Conservation (phyloP, 306 rosid genomes). For the Cercis canadensis region DNA sequence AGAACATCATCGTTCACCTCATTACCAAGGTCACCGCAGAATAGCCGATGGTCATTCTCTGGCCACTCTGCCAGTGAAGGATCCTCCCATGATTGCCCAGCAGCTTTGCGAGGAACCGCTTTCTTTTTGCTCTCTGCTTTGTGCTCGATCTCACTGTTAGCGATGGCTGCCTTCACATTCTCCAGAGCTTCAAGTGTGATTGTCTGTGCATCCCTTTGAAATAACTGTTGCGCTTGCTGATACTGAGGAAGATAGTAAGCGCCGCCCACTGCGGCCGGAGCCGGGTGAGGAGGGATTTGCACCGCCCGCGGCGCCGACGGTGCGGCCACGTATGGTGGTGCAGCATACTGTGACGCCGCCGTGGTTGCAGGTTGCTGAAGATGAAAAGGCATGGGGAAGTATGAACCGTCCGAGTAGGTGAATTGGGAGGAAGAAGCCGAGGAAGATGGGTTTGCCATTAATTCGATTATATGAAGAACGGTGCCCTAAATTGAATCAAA, state of each 20-base stretch:
- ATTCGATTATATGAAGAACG: not conserved
- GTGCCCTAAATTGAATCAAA: not conserved
- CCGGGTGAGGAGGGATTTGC: slow-evolving; percentile 40
- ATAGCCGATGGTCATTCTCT: slow-evolving; percentile 77
- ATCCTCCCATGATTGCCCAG: slow-evolving; percentile 88
- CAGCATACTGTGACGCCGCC: slow-evolving; percentile 47
- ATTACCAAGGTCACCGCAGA: slow-evolving; percentile 89
- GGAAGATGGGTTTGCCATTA: not conserved
- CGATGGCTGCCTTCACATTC: slow-evolving; percentile 87
- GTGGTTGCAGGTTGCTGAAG: slow-evolving; percentile 71
- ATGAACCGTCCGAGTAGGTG: slow-evolving; percentile 64
- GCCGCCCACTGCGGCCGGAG: slow-evolving; percentile 46
- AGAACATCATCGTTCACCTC: slow-evolving; percentile 92
- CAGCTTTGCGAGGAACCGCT: slow-evolving; percentile 80
- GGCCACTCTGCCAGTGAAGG: slow-evolving; percentile 93
- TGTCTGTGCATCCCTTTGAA: slow-evolving; percentile 85
- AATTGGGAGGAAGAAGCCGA: slow-evolving; percentile 42
- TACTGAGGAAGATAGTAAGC: slow-evolving; percentile 65
- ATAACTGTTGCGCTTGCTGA: slow-evolving; percentile 79
- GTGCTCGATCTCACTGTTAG: slow-evolving; percentile 87
- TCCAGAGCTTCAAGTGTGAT: slow-evolving; percentile 86
- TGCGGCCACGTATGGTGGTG: slow-evolving; percentile 48
- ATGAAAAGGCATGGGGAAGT: slow-evolving; percentile 81
- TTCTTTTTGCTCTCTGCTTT: slow-evolving; percentile 79
- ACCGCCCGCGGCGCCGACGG: slow-evolving; percentile 27